Evolutionary conservation across 2,329 filamentous ascomycete genomes (phyloP).

Genomic region (Venturia effusa): DNA sequence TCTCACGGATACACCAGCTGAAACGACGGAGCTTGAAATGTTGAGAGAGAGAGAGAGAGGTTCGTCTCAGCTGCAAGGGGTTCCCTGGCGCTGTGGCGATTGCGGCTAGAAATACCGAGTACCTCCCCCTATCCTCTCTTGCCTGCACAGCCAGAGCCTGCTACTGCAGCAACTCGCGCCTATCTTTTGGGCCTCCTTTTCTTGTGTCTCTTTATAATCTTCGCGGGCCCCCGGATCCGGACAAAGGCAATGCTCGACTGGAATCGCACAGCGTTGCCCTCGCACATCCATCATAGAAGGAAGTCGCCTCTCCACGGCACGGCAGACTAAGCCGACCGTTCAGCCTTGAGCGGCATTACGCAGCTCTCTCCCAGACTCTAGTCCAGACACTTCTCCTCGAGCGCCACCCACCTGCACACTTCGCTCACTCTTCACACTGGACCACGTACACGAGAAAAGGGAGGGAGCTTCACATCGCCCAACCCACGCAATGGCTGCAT

Average conservation of each 20-base stretch:
- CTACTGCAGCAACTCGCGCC: not conserved
- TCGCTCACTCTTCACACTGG: constrained; percentile 1
- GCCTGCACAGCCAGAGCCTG: too few species aligned
- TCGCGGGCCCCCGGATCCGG: not conserved
- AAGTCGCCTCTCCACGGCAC: not conserved
- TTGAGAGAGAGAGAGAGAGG: too few species aligned
- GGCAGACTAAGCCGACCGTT: not conserved
- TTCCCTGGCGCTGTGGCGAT: not conserved
- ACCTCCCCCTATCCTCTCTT: not conserved
- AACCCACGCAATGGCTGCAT: constrained; percentile 70
- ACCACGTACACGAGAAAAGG: constrained; percentile 8
- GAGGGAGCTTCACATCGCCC: constrained; percentile 29
- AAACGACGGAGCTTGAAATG: too few species aligned
- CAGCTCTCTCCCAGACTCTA: too few species aligned
- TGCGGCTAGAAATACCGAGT: not conserved
- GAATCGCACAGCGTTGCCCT: not conserved
- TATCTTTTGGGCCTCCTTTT: not conserved
- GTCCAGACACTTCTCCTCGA: not conserved
- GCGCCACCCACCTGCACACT: not conserved
- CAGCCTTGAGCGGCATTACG: not conserved
- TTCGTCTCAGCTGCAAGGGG: not conserved
- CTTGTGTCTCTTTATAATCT: not conserved
- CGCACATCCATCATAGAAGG: not conserved
- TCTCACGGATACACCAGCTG: too few species aligned
- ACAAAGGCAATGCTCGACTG: not conserved